Base-by-base conservation (phyloP, 257 asterid species). In the Oldenlandia corymbosa region DNA sequence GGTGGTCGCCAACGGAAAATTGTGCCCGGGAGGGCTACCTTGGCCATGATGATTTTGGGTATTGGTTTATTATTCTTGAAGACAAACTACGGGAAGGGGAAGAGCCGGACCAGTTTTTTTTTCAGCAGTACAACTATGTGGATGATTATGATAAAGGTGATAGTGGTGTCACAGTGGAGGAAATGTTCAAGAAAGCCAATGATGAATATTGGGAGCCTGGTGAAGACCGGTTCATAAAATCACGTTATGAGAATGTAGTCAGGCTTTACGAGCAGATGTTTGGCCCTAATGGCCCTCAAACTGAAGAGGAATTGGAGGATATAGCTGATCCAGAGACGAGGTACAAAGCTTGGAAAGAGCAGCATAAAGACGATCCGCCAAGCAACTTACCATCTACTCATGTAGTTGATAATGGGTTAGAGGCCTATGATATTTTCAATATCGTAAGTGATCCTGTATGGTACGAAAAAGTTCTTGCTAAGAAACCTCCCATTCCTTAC, bases 131-230 rank as follows among this genome's bases (percentile, higher is more conserved):
- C 71, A 92, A 89, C 78, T 89, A 87, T 20, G 75, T 76, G 55
- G 95, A 89, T 68, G 97, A 87, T 27, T 82, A 80, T 76, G 99
- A 92, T 70, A 87, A 84, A 89, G 99, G 99, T 24, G 97, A 92
- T 72, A 82, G 80, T 66, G 95, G 96, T 68, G 73, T 82, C 60
- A 84, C 94, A 17, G 68, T 75, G 4, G 95, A 89, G 68, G 97
- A 92, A 75, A 64, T 84, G 43, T 85, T 92, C 67, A 58, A 87
- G 75, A 87, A 79, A 78, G 83, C 95, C 2, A 84, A 83, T 76
- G 96, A 92, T 45, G 95, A 89, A 78, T 92, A 92, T 66, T 92
- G 97, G 97, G 97, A 92, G 77, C 96, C 97, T 43, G 99, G 99
- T 65, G 97, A 92, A 84, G 99, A 92, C 76, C 90, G 94, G 58